Conservation (phyloP, 2,329 filamentous ascomycete species). For the Alternaria infectoria region DNA sequence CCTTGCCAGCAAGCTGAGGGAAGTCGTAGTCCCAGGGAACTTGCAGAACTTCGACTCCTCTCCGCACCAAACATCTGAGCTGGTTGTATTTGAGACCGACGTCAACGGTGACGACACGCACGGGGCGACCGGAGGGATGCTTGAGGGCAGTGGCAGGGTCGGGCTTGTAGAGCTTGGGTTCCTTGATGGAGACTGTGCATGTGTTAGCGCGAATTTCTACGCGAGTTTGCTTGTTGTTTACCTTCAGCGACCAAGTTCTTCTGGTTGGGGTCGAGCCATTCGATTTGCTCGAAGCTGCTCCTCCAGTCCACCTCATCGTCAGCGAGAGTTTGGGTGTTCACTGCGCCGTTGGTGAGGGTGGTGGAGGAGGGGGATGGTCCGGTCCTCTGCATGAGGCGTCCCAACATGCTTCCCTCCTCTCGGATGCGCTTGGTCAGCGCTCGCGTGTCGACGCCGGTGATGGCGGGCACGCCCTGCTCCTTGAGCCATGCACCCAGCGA, state of each 20-base stretch:
- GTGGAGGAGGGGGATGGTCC: conserved; percentile 35
- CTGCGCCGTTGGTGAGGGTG: conserved; percentile 49
- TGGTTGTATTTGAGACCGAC: conserved; percentile 99
- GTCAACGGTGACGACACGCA: conserved; percentile 91
- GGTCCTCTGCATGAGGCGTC: conserved; percentile 81
- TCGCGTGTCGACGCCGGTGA: conserved; percentile 94
- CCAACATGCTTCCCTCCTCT: conserved; percentile 94
- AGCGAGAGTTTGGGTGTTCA: conserved; percentile 38
- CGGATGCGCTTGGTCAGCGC: conserved; percentile 93
- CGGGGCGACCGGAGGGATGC: conserved; percentile 84
- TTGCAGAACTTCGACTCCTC: conserved; percentile 91
- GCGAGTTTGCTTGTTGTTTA: conserved; percentile 51
- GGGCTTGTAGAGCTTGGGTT: conserved; percentile 85
- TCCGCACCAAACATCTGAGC: conserved; percentile 86
- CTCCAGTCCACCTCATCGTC: conserved; percentile 53
- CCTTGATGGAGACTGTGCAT: conserved; percentile 81
- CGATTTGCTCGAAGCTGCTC: conserved; percentile 74
- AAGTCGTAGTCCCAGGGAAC: conserved; percentile 98
- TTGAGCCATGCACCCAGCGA: conserved; percentile 95
- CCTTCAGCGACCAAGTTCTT: conserved; percentile 94
- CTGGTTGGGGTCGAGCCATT: conserved; percentile 91
- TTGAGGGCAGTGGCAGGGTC: conserved; percentile 73
- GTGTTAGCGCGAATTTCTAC: conserved; percentile 25
- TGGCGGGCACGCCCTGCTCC: conserved; percentile 90
- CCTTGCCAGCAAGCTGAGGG: conserved; percentile 72